A percentile compares a stretch with the other conserved stretches of the same genome.
Conservation (phyloP, 2,329 filamentous ascomycete genomes). For the Delphinella strobiligena region DNA sequence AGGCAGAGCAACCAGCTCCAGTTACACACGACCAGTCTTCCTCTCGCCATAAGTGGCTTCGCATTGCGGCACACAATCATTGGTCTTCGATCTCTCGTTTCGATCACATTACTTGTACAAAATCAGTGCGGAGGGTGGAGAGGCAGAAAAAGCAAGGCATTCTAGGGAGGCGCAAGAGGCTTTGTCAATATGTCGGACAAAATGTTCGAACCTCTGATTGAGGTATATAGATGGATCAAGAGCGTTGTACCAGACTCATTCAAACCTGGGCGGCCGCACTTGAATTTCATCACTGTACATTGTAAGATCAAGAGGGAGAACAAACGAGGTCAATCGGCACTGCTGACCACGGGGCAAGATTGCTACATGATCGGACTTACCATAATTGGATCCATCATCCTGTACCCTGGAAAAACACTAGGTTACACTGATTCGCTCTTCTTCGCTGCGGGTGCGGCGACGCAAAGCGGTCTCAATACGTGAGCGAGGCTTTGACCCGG, state of each 20-base stretch:
- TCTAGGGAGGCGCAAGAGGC: too few species aligned
- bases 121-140: too few species aligned
- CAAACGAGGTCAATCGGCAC: background rate
- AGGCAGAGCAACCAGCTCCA: background rate
- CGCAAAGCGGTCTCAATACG: constrained; percentile 89
- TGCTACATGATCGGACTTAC: constrained; percentile 66
- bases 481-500: constrained; percentile 14
- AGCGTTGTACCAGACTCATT: constrained; percentile 10
- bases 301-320: constrained; percentile 40
- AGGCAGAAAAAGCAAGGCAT: too few species aligned
- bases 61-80: background rate
- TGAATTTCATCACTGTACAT: constrained; percentile 73
- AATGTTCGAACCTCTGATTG: constrained; percentile 12
- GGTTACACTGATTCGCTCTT: constrained; percentile 80
- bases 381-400: constrained; percentile 62
- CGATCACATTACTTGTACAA: background rate
- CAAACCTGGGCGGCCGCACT: constrained; percentile 40
- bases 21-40: background rate
- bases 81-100: background rate
- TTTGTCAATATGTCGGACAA: background rate
- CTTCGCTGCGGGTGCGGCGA: constrained; percentile 74
- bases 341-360: constrained; percentile 36
- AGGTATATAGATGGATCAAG: constrained; percentile 12
- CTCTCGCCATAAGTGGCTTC: background rate
- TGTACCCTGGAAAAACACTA: constrained; percentile 56